Conservation (phyloP, 2,329 filamentous ascomycete species). For the Leptosphaerulina australis region DNA sequence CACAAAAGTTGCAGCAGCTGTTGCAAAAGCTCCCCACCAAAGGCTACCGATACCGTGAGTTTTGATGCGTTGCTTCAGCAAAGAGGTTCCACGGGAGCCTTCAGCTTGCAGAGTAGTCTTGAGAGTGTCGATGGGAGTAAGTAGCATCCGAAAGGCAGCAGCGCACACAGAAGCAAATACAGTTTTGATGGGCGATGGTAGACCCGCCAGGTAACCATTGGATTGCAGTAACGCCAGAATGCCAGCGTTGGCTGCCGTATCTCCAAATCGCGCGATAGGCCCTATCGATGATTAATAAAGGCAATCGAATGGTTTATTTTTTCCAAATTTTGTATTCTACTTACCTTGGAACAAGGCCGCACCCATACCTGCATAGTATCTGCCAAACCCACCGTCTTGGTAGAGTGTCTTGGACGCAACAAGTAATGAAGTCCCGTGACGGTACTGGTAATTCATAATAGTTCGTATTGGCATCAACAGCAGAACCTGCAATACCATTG, state of each 20-base stretch:
- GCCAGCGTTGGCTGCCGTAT: constrained; percentile 40
- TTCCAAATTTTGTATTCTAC: too few species aligned
- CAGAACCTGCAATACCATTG: constrained; percentile 40
- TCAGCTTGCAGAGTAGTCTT: constrained; percentile 40
- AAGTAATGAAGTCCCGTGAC: constrained; percentile 34
- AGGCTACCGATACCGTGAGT: constrained; percentile 35
- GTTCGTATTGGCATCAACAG: constrained; percentile 40
- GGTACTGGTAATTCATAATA: constrained; percentile 43
- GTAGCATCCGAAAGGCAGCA: constrained; percentile 35
- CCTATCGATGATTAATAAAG: constrained; percentile 9
- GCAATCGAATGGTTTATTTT: too few species aligned
- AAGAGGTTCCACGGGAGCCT: constrained; percentile 27
- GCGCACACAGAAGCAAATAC: constrained; percentile 38
- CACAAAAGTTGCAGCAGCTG: constrained; percentile 39
- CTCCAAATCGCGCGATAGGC: constrained; percentile 38
- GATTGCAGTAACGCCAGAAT: constrained; percentile 37
- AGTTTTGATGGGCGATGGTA: constrained; percentile 37
- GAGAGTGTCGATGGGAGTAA: constrained; percentile 38
- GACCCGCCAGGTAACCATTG: constrained; percentile 30
- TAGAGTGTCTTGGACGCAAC: constrained; percentile 36
- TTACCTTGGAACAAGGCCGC: constrained; percentile 35
- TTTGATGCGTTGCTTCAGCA: constrained; percentile 33
- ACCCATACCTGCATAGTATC: constrained; percentile 36
- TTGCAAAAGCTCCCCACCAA: constrained; percentile 42
- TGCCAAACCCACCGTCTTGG: constrained; percentile 31